Base-by-base conservation (phyloP, 2,329 filamentous ascomycete genomes). In the Monosporascus sp. region DNA sequence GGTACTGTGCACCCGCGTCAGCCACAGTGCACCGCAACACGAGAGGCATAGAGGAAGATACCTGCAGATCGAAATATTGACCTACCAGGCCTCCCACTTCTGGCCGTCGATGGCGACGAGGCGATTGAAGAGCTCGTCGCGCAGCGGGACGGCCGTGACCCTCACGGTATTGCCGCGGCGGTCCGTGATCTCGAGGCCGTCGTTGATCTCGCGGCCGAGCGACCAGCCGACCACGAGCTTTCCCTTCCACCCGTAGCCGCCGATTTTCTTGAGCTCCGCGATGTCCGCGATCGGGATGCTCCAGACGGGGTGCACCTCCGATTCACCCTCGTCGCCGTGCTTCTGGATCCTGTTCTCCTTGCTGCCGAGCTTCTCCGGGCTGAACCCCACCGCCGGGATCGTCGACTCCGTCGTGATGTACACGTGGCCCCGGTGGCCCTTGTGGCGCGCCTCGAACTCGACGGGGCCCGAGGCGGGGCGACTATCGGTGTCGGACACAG, bases 171-270 rank as follows among this genome's bases (percentile, higher is more conserved):
- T 71, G 0, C 85, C 81, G 15, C 70, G 70, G 51, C 74, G 74
- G n/a, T 83, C 83, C 25, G 74, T 73, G 57, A 93, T 81, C 58
- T 89, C 77, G 58, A 95, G 60, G 0, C 88, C 89, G 71, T 94
- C 90, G 0, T 86, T 83, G 31, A 94, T 82, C 67, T 92, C 84
- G 47, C 84, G 78, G 0, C 83, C 81, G 62, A 90, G 78, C 1
- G 87, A 85, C 88, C 90, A 90, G 0, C 89, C 89, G 1, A 94
- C 87, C 2, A 94, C 79, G 48, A 94, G 72, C 73, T 90, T 93
- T 1, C 84, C 84, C 71, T 94, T 95, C 89, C 89, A 95, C 0
- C 89, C 89, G 37, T 92, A 75, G 0, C 90, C 90, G 5, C 90
- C 89, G 2, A 92, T 74, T 71, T 95, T 95, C 67, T 84, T 87